These are phyloP conservation scores for Gymnopilus junonius DNA, from an alignment of 768 basidiomycete species.

Conservation along the genomic window DNA sequence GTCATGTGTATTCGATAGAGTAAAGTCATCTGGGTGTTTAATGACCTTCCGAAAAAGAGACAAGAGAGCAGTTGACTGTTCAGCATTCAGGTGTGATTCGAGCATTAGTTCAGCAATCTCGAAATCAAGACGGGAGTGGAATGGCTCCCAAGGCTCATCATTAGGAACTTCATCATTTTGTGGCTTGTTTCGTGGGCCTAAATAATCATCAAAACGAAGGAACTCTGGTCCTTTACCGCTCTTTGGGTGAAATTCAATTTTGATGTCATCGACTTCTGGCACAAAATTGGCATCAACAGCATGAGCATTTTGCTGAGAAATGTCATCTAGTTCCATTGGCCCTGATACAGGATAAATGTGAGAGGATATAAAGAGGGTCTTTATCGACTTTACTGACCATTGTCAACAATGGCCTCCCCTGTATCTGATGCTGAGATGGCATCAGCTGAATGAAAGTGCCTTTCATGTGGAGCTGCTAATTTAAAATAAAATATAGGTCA, in stretches of 20 bases:
- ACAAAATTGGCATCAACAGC: too few relatives aligned
- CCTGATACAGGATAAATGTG: too few relatives aligned
- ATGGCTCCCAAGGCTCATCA: conserved; percentile 19
- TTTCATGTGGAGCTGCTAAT: too few relatives aligned
- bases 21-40: conserved; percentile 8
- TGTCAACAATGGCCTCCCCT: too few relatives aligned
- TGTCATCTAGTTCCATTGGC: too few relatives aligned
- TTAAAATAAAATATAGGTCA: too few relatives aligned
- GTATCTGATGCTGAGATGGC: too few relatives aligned
- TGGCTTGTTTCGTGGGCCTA: background rate
- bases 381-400: too few relatives aligned
- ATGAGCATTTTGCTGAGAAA: too few relatives aligned
- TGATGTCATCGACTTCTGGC: conserved; percentile 4
- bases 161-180: background rate
- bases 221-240: too few relatives aligned
- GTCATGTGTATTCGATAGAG: conserved; percentile 18
- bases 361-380: too few relatives aligned
- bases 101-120: conserved; percentile 27
- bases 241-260: conserved; percentile 9
- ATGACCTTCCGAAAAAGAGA: conserved; percentile 1
- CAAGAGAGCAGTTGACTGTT: conserved; percentile 10
- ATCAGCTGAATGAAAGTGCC: too few relatives aligned
- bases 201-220: background rate
- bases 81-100: conserved; percentile 16
- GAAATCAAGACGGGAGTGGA: conserved; percentile 17